A percentile compares a stretch with the other conserved stretches of the same genome.
These are phyloP conservation scores for Vanrija sp. DNA, from an alignment of 1,284 basidiomycete species.

Conservation along the genomic window DNA sequence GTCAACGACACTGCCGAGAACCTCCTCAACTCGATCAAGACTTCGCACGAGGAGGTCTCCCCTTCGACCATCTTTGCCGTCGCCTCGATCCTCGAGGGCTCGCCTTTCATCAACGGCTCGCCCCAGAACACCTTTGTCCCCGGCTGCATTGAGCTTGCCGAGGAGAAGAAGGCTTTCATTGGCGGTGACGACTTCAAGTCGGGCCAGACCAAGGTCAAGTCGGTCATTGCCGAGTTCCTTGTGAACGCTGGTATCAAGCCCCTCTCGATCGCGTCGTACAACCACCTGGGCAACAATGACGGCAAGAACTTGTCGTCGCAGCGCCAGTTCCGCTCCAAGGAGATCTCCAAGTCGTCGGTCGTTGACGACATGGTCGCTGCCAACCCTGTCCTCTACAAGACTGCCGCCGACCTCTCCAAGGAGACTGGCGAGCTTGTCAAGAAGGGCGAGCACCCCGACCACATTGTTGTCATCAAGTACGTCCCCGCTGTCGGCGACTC, in stretches of 20 bases:
- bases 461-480: conserved; percentile 94
- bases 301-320: conserved; percentile 90
- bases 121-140: conserved; percentile 99
- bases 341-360: conserved; percentile 93
- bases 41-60: conserved; percentile 85
- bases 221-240: conserved; percentile 93
- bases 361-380: conserved; percentile 97
- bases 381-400: conserved; percentile 84
- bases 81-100: conserved; percentile 90
- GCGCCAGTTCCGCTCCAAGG: conserved; percentile 95
- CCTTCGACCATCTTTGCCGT: conserved; percentile 95
- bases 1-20: conserved; percentile 94
- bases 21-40: conserved; percentile 75
- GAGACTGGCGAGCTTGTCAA: conserved; percentile 58
- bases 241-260: conserved; percentile 99
- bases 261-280: conserved; percentile 93
- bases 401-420: conserved; percentile 39
- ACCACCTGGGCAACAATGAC: conserved; percentile 98
- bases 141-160: conserved; percentile 88
- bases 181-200: conserved; percentile 98
- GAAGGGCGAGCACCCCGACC: conserved; percentile 77
- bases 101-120: conserved; percentile 95
- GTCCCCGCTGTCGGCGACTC: conserved; percentile 83
- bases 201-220: conserved; percentile 90
- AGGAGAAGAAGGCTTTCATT: conserved; percentile 85